Base-by-base conservation (phyloP, 345 rosid genomes). In the Citrus sinensis region DNA sequence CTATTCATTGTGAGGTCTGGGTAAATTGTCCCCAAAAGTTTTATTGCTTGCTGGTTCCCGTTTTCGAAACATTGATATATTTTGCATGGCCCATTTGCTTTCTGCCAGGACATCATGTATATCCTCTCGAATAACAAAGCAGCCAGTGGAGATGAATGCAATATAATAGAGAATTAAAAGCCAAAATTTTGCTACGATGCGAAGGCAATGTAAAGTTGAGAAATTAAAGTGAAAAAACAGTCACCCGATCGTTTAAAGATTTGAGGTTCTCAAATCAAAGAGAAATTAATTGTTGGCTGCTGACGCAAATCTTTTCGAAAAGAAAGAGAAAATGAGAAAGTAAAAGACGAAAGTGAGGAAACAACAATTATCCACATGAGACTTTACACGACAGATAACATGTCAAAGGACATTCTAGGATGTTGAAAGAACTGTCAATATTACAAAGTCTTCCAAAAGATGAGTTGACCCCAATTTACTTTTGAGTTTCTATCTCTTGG, bases 341-440 rank as follows among this genome's bases (percentile, higher is more conserved):
- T 40, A 51, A 58, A 13, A 46, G 22, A 54, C 22, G 20, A 54
- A 54, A 54, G 22, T 54, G 58, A 54, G 16, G 34, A 67, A 66
- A 2, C 49, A 20, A 65, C 2, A 73, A 64, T 83, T 84, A 88
- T 85, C 89, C 79, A 74, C 73, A 39, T 29, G 29, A 55, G 29
- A 25, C 91, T 90, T 90, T 87, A 85, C 90, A 90, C 89, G 89
- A 82, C 63, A 75, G 86, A 83, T 37, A 80, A 85, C 88, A 75
- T 75, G 82, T 70, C 77, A 75, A 72, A 77, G 63, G 60, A 61
- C 77, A 73, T 7, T 67, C 34, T 22, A 17, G 70, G 64, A 51
- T 80, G 49, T 71, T 60, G 65, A 72, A 54, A 42, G 29, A n/a
- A 4, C 24, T 5, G 25, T 55, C 9, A 6, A 13, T 19, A 22